Base-by-base conservation (phyloP, 768 basidiomycete species). In the Coprinopsis sp. region DNA sequence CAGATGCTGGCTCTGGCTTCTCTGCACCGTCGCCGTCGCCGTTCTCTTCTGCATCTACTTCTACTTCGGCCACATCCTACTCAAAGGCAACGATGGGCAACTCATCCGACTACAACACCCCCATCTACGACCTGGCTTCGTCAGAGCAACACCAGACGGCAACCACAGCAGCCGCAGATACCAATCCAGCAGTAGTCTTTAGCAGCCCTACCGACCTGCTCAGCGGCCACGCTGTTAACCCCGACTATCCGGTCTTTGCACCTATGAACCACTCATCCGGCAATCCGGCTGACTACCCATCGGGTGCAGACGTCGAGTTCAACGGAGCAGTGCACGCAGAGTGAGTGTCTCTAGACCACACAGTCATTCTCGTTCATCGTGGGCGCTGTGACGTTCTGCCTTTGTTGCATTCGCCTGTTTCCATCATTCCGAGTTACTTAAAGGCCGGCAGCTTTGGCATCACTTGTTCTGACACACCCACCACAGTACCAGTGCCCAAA, bases 291-390 rank as follows among this genome's bases (percentile, higher is more conserved):
- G 34, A 22, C 37, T 39, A 21, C 22, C 21, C 37, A 19, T 18
- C 37, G 18, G 37, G 21, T 39, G 37, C 21, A 22, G 37, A 39
- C 21, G 5, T 39, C 37, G 37, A 39, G 21, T 18, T 39, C 18
- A 39, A 6, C 22, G 12, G 11, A 39, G 6, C 7, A 19, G 10
- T 39, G 12, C 11, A 4, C 5, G 16, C 37, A 5, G 37, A 24
- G 37, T 39, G 22, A 39, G 37, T 39, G 37, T 23, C 37, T 39
- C 16, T 21, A n/a, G n/a, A n/a, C n/a, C n/a, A n/a, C n/a, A n/a
- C n/a, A n/a, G n/a, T n/a, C n/a, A n/a, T n/a, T n/a, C n/a, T n/a
- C n/a, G n/a, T n/a, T n/a, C n/a, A n/a, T n/a, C n/a, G n/a, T n/a
- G n/a, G n/a, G n/a, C n/a, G n/a, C n/a, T n/a, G n/a, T n/a, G n/a